Evolutionary conservation across 1,139 yeast species (phyloP).

Genomic region (Taiozyma sp.): DNA sequence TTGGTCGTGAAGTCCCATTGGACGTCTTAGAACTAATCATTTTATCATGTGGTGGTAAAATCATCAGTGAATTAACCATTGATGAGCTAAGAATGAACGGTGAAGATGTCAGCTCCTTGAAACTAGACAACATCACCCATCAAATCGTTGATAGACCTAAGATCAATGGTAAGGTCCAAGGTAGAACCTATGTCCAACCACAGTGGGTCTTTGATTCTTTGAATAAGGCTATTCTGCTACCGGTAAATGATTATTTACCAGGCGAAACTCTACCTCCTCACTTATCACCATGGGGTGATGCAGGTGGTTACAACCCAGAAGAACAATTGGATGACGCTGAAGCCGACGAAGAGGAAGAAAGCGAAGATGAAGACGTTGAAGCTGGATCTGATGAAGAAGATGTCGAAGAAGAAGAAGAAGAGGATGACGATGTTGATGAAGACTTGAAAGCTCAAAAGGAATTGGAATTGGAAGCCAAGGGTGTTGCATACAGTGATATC

Average conservation of each 20-base stretch:
- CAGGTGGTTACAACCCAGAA: conserved; percentile 80
- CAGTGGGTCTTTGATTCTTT: conserved; percentile 97
- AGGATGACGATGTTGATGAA: conserved; percentile 29
- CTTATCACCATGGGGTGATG: conserved; percentile 98
- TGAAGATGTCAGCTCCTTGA: conserved; percentile 38
- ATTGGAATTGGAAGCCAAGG: conserved; percentile 86
- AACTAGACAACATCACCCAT: conserved; percentile 75
- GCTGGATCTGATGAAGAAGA: conserved; percentile 12
- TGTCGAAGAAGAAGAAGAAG: conserved; percentile 14
- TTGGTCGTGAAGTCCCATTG: conserved; percentile 95
- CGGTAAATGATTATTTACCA: conserved; percentile 82
- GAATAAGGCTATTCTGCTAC: conserved; percentile 68
- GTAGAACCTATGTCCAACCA: conserved; percentile 93
- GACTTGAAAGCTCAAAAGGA: conserved; percentile 37
- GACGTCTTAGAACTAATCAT: conserved; percentile 88
- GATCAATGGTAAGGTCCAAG: conserved; percentile 70
- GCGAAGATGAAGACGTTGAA: conserved; percentile 18
- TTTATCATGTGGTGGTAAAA: conserved; percentile 81
- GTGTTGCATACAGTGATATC: conserved; percentile 68
- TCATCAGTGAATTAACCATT: conserved; percentile 81
- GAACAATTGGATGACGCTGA: conserved; percentile 10
- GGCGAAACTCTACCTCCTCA: conserved; percentile 97
- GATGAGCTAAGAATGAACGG: conserved; percentile 53
- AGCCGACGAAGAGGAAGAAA: conserved; percentile 22
- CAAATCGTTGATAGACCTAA: conserved; percentile 94